Evolutionary conservation across 805 yeast genomes (phyloP).

Genomic region (Saccharomyces mikatae): DNA sequence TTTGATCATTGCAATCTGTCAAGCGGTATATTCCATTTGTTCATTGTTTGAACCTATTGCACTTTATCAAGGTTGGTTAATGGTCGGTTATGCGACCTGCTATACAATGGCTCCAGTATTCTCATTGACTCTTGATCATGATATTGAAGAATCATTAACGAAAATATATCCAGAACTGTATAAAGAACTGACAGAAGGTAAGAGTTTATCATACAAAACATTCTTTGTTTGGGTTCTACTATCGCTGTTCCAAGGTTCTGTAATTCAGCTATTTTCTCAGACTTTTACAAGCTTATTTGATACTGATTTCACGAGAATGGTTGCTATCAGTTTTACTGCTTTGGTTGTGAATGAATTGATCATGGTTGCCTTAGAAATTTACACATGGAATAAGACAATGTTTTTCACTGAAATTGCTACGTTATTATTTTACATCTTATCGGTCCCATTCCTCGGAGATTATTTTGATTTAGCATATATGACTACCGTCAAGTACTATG

Average conservation of each 20-base stretch:
- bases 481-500: constrained; percentile 47
- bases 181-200: constrained; percentile 83
- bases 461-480: constrained; percentile 71
- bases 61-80: constrained; percentile 87
- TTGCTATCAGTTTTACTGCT: constrained; percentile 76
- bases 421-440: constrained; percentile 52
- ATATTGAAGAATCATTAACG: constrained; percentile 82
- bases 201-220: constrained; percentile 74
- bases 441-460: constrained; percentile 80
- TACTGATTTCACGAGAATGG: constrained; percentile 59
- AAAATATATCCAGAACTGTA: constrained; percentile 90
- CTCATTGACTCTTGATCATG: constrained; percentile 82
- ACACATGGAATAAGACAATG: constrained; percentile 86
- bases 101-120: constrained; percentile 99
- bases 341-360: constrained; percentile 76
- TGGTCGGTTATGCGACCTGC: constrained; percentile 97
- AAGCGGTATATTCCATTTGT: constrained; percentile 82
- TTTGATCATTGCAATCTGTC: constrained; percentile 84
- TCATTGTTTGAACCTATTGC: constrained; percentile 91
- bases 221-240: constrained; percentile 87
- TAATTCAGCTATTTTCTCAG: constrained; percentile 80
- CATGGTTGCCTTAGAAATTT: constrained; percentile 89
- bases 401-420: constrained; percentile 64
- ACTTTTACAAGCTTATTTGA: constrained; percentile 54
- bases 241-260: constrained; percentile 83